phyloP scores from a whole-genome alignment of 2,329 filamentous ascomycete genomes.

The Erysiphe pulchra region DNA sequence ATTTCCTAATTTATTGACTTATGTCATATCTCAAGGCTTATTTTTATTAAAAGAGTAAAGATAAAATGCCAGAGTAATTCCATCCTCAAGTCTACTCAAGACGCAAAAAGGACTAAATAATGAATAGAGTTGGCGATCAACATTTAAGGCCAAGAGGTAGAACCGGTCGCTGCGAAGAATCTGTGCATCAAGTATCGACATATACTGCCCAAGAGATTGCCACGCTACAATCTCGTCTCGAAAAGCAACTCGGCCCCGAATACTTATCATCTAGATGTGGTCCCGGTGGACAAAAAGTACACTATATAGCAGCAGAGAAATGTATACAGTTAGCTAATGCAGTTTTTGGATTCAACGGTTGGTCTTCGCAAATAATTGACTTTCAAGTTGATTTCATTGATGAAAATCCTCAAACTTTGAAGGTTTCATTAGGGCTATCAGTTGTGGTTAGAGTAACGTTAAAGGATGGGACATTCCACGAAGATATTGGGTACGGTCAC shows the following conservation, averaged over 20 bases:
- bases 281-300: slow-evolving; percentile 61
- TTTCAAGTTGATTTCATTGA: slow-evolving; percentile 92
- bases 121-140: slow-evolving; percentile 41
- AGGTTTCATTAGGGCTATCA: slow-evolving; percentile 63
- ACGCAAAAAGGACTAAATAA: slow-evolving; percentile 1
- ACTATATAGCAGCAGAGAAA: slow-evolving; percentile 91
- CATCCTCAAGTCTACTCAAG: not conserved
- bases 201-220: slow-evolving; percentile 84
- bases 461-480: slow-evolving; percentile 84
- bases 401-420: slow-evolving; percentile 51
- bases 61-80: slow-evolving; percentile 24
- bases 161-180: slow-evolving; percentile 50
- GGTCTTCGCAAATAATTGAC: slow-evolving; percentile 88
- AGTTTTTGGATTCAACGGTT: slow-evolving; percentile 91
- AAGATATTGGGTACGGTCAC: slow-evolving; percentile 90
- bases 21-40: not conserved
- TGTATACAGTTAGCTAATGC: slow-evolving; percentile 87
- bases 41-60: not conserved
- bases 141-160: slow-evolving; percentile 19
- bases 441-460: slow-evolving; percentile 79
- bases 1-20: too few relatives aligned
- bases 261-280: slow-evolving; percentile 76
- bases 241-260: slow-evolving; percentile 86
- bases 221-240: slow-evolving; percentile 59
- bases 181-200: slow-evolving; percentile 38